Percentiles rank a stretch among this genome's conserved stretches.
Evolutionary conservation across 495 filamentous ascomycete genomes (phyloP).

Genomic region (Podospora comata): DNA sequence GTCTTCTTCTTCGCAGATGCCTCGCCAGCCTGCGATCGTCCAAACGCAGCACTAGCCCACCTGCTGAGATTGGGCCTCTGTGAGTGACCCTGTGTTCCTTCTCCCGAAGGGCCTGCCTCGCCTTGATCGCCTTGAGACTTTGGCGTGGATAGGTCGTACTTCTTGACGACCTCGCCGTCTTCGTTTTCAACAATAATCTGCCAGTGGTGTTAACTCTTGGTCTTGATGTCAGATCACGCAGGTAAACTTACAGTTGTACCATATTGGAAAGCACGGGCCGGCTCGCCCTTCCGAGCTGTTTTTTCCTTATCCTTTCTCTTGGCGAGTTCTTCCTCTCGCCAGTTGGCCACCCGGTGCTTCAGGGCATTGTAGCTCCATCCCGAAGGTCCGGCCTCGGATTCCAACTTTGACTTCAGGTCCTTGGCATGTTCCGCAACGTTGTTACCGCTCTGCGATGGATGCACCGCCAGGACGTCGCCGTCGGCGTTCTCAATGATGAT

Average conservation of each 20-base stretch:
- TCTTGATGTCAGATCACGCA: too few species aligned
- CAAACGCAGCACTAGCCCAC: conserved; percentile 21
- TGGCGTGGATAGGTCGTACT: conserved; percentile 77
- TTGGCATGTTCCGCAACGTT: conserved; percentile 30
- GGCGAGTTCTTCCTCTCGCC: conserved; percentile 56
- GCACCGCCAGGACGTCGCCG: conserved; percentile 70
- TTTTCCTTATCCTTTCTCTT: conserved; percentile 59
- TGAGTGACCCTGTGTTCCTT: conserved; percentile 18
- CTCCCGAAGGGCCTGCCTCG: conserved; percentile 16
- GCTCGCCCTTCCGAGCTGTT: conserved; percentile 43
- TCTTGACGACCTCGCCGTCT: conserved; percentile 95
- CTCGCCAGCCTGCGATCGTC: conserved; percentile 41
- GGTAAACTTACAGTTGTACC: conserved; percentile 66
- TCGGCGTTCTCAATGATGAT: conserved; percentile 83
- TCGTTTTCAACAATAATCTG: conserved; percentile 96
- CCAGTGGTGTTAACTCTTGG: conserved; percentile 20
- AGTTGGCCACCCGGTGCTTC: conserved; percentile 48
- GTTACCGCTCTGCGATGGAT: conserved; percentile 29
- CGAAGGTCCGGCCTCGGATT: conserved; percentile 40
- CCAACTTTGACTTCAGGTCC: conserved; percentile 43
- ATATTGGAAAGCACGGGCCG: conserved; percentile 91
- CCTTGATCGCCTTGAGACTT: conserved; percentile 39
- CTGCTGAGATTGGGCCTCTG: conserved; percentile 18
- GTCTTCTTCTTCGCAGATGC: conserved; percentile 37
- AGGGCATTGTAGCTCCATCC: conserved; percentile 43